phyloP scores from a whole-genome alignment of 371 early-diverging fungal species.

The Coemansia sp. region DNA sequence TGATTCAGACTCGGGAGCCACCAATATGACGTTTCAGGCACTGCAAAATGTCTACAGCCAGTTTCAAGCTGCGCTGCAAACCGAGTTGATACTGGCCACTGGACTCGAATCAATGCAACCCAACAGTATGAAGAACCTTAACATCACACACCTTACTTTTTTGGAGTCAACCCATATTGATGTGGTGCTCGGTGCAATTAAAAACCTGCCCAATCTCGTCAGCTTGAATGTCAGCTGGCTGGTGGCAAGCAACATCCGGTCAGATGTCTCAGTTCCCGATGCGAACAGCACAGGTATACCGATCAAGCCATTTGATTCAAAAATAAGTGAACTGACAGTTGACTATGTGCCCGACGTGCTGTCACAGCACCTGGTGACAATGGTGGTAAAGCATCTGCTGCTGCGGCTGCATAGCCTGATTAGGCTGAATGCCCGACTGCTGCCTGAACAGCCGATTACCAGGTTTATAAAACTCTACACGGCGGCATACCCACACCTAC shows the following conservation, averaged over 20 bases:
- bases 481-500: not conserved
- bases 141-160: not conserved
- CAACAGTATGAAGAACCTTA: not conserved
- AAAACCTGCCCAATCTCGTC: not conserved
- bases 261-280: not conserved
- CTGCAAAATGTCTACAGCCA: not conserved
- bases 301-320: not conserved
- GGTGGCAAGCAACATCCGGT: not conserved
- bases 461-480: not conserved
- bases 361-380: not conserved
- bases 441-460: not conserved
- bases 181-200: not conserved
- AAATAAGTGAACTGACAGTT: not conserved
- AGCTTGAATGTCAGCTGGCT: conserved; percentile 1
- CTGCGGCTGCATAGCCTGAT: not conserved
- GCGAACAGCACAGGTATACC: too few relatives aligned
- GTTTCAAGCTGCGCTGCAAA: not conserved
- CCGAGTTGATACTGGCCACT: not conserved
- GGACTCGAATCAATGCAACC: not conserved
- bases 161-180: not conserved
- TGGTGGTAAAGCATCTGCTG: not conserved
- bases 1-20: not conserved
- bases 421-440: not conserved
- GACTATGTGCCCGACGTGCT: not conserved
- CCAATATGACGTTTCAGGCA: not conserved